These are phyloP conservation scores for Podila epigama DNA, from an alignment of 192 early-diverging fungal genomes.

Conservation along the genomic window DNA sequence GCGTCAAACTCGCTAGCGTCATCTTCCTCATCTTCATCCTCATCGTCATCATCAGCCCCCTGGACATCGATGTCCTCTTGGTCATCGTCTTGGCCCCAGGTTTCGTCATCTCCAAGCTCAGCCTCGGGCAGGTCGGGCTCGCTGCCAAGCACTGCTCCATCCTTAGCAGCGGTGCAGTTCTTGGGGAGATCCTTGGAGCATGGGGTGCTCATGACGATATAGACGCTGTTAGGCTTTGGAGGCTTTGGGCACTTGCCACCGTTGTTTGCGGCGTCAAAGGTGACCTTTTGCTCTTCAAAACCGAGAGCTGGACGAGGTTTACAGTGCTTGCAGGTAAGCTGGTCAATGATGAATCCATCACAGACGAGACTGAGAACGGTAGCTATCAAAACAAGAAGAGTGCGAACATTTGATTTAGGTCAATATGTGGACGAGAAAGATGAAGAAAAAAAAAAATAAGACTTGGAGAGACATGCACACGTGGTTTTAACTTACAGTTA, in stretches of 20 bases:
- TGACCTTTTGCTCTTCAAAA: not conserved
- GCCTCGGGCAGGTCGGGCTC: too few species aligned
- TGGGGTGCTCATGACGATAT: not conserved
- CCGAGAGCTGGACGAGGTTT: not conserved
- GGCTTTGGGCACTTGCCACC: not conserved
- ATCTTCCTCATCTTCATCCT: too few species aligned
- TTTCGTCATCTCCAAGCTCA: too few species aligned
- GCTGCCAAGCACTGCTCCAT: too few species aligned
- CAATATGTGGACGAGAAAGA: too few species aligned
- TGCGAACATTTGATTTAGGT: too few species aligned
- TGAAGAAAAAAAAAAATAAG: not conserved
- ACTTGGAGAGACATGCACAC: not conserved
- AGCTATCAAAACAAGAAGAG: not conserved
- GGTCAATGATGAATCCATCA: not conserved
- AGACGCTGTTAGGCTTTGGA: not conserved
- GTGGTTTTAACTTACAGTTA: not conserved
- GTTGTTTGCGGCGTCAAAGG: not conserved
- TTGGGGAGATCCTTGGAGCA: not conserved
- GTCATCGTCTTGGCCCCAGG: too few species aligned
- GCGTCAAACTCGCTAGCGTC: not conserved
- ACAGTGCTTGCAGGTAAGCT: not conserved
- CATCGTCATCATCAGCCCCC: too few species aligned
- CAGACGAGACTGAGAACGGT: not conserved
- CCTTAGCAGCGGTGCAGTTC: not conserved
- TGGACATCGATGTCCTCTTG: too few species aligned